Conservation (phyloP, 192 early-diverging fungal species). For the Coemansia sp. region DNA sequence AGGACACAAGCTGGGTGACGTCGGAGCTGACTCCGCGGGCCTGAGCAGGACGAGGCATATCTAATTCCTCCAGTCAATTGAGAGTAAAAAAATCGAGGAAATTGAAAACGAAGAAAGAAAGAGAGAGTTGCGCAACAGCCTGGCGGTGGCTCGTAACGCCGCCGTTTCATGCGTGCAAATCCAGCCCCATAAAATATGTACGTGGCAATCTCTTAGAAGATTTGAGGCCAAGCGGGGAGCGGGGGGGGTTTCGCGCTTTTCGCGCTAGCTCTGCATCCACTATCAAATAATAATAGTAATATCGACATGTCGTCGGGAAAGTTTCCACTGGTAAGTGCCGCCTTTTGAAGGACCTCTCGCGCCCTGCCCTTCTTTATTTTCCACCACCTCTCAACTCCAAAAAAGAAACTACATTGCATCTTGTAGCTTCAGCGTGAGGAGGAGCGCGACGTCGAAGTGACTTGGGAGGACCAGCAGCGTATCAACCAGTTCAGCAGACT, state of each 20-base stretch:
- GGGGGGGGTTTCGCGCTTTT: not conserved
- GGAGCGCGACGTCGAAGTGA: slow-evolving; percentile 88
- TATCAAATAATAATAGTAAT: not conserved
- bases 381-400: not conserved
- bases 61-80: not conserved
- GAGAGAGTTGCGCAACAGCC: not conserved
- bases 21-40: slow-evolving; percentile 20
- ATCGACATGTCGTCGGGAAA: slow-evolving; percentile 27
- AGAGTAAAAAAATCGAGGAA: not conserved
- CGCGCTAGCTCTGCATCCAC: not conserved
- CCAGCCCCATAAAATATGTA: not conserved
- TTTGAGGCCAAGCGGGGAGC: not conserved
- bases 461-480: slow-evolving; percentile 96
- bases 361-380: not conserved
- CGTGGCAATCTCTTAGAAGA: slow-evolving; percentile 1
- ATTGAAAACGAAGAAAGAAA: not conserved
- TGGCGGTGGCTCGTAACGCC: not conserved
- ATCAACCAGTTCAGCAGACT: slow-evolving; percentile 95
- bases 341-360: not conserved
- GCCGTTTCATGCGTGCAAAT: not conserved
- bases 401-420: not conserved
- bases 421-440: slow-evolving; percentile 65
- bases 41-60: slow-evolving; percentile 2
- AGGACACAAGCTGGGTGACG: slow-evolving; percentile 26
- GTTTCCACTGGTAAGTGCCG: slow-evolving; percentile 21